Base-by-base conservation (phyloP, 352 stramenopile species). In the Ophiocytium majus region DNA sequence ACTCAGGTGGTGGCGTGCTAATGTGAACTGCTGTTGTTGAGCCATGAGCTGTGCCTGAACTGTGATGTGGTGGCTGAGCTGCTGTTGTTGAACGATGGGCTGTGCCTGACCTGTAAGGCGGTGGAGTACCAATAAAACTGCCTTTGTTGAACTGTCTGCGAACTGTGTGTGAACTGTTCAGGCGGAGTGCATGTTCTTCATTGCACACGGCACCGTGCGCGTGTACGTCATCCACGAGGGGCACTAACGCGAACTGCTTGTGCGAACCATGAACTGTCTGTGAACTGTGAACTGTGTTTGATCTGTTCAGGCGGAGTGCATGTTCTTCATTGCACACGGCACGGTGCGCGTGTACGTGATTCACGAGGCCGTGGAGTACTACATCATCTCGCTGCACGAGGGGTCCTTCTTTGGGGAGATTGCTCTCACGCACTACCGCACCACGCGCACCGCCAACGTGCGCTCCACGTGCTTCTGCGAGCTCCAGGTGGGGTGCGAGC, bases 281-380 rank as follows among this genome's bases (percentile, higher is more conserved):
- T n/a, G n/a, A n/a, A n/a, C n/a, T n/a, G n/a, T n/a, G n/a, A n/a
- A n/a, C n/a, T n/a, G n/a, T n/a, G n/a, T n/a, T n/a, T n/a, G n/a
- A n/a, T n/a, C n/a, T n/a, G n/a, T n/a, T 10, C 90, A 91, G 50
- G 92, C 89, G 33, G 92, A 95, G 84, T 76, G 23, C 0, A 82
- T 94, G 78, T 94, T 94, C 82, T 93, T 94, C 43, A 94, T 94
- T 80, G 93, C 93, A 75, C 91, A 89, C 76, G 92, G 91, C 0
- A 89, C 90, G 36, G 92, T 94, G 10, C 93, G 80, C n/a, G 80
- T 84, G 14, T 63, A 63, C 64, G 80, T 84, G 80, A 50, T 76
- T 10, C 36, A 71, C 50, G 63, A 66, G 10, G n/a, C 31, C 17
- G 57, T 79, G 63, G 80, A 84, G 49, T 75, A 93, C 35, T 91